A percentile compares a stretch with the other conserved stretches of the same genome.
Conservation (phyloP, 2,329 filamentous ascomycete species). For the Fusarium transvaalense region DNA sequence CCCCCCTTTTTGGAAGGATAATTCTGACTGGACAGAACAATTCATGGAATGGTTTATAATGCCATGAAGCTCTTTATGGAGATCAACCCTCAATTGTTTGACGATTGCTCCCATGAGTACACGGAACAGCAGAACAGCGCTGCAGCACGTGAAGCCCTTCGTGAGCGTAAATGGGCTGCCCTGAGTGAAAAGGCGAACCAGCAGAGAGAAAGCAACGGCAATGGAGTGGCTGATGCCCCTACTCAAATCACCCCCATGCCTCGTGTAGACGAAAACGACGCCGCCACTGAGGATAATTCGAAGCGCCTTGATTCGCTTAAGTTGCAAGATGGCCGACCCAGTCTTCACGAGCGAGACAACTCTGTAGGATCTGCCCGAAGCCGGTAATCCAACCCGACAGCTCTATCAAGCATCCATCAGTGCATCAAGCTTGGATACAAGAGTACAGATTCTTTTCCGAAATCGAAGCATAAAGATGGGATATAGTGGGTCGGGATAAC, state of each 20-base stretch:
- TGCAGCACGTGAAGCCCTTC: conserved; percentile 82
- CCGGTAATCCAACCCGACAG: conserved; percentile 56
- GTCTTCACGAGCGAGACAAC: conserved; percentile 70
- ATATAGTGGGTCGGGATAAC: conserved; percentile 12
- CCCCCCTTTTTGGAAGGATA: not conserved
- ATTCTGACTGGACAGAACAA: conserved; percentile 73
- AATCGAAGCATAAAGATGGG: conserved; percentile 21
- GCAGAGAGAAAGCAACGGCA: conserved; percentile 62
- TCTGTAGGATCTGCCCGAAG: conserved; percentile 68
- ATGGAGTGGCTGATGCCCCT: conserved; percentile 47
- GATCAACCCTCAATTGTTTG: conserved; percentile 97
- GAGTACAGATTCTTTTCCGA: conserved; percentile 11
- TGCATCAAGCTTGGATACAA: conserved; percentile 31
- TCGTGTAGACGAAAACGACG: conserved; percentile 81
- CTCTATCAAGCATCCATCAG: conserved; percentile 18
- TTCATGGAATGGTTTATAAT: conserved; percentile 99
- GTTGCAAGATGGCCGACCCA: conserved; percentile 80
- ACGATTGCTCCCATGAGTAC: conserved; percentile 98
- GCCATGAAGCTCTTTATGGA: conserved; percentile 99
- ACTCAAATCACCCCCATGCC: conserved; percentile 59
- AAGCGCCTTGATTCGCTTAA: conserved; percentile 91
- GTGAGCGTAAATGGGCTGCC: conserved; percentile 90
- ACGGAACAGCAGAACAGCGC: conserved; percentile 95
- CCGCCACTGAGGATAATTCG: conserved; percentile 83
- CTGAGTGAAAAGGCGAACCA: conserved; percentile 84